Conservation (phyloP, 495 filamentous ascomycete genomes). For the Cercophora sp. region DNA sequence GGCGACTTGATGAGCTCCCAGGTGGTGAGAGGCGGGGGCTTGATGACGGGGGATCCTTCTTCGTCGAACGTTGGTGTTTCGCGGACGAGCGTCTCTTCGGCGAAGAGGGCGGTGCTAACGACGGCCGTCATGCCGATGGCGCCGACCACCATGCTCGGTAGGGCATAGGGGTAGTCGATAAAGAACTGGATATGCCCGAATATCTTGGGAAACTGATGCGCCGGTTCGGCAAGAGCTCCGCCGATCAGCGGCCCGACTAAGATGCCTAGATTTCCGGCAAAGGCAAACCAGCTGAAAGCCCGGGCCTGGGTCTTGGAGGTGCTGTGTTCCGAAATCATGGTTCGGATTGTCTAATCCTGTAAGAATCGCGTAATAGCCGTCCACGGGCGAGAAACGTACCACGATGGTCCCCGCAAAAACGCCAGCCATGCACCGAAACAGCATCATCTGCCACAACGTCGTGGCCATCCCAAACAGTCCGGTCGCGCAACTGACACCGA, state of each 20-base stretch:
- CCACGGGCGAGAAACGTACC: no score
- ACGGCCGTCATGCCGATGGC: slow-evolving; percentile 47
- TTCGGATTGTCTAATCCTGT: no score
- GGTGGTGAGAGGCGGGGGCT: slow-evolving; percentile 37
- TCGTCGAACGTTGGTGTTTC: slow-evolving; percentile 9
- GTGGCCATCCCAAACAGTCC: slow-evolving; percentile 59
- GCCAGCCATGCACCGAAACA: slow-evolving; percentile 61
- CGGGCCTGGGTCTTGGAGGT: slow-evolving; percentile 61
- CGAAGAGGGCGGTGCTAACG: slow-evolving; percentile 42
- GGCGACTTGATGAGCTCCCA: slow-evolving; percentile 55
- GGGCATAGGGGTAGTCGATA: slow-evolving; percentile 58
- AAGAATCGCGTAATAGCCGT: no score
- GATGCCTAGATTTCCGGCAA: slow-evolving; percentile 64
- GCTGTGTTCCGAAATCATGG: no score
- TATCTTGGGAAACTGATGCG: slow-evolving; percentile 48
- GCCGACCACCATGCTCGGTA: slow-evolving; percentile 54
- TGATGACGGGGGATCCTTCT: slow-evolving; percentile 27
- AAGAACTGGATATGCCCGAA: slow-evolving; percentile 57
- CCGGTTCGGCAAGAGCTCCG: slow-evolving; percentile 60
- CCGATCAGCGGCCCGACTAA: slow-evolving; percentile 63
- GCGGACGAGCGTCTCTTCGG: slow-evolving; percentile 52
- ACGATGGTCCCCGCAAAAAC: slow-evolving; percentile 66
- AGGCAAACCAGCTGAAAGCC: slow-evolving; percentile 70
- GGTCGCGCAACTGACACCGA: slow-evolving; percentile 54
- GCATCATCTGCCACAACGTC: slow-evolving; percentile 61